Percentiles rank a stretch among this genome's conserved stretches.
phyloP scores from a whole-genome alignment of 2,329 filamentous ascomycete genomes.

The Trichoderma polysporum region DNA sequence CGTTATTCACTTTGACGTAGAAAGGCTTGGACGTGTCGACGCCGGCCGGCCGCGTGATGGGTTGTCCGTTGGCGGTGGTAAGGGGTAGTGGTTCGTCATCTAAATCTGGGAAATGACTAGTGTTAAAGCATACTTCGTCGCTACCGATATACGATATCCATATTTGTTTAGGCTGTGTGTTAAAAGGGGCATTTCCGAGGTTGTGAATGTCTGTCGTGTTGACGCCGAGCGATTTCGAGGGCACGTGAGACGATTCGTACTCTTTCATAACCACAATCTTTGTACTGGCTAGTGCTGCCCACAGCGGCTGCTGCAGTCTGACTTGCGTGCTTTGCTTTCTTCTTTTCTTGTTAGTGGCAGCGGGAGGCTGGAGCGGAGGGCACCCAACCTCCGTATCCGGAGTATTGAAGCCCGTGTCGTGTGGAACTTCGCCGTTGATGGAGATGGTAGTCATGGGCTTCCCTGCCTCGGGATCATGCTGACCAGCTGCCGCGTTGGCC shows the following conservation, averaged over 20 bases:
- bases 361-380: conserved; percentile 34
- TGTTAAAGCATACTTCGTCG: conserved; percentile 75
- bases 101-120: conserved; percentile 60
- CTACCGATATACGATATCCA: conserved; percentile 80
- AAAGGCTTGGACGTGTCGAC: conserved; percentile 73
- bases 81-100: conserved; percentile 32
- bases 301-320: conserved; percentile 85
- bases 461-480: conserved; percentile 63
- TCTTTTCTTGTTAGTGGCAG: conserved; percentile 72
- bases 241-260: conserved; percentile 76
- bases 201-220: conserved; percentile 76
- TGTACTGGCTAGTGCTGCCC: conserved; percentile 91
- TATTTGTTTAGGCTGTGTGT: conserved; percentile 67
- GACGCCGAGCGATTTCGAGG: conserved; percentile 70
- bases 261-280: conserved; percentile 96
- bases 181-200: conserved; percentile 72
- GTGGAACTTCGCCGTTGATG: conserved; percentile 26
- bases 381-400: conserved; percentile 50
- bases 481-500: conserved; percentile 48
- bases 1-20: conserved; percentile 75
- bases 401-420: conserved; percentile 47
- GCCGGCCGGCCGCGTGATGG: conserved; percentile 42
- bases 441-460: conserved; percentile 44
- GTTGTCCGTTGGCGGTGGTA: conserved; percentile 31
- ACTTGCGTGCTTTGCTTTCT: conserved; percentile 90